Evolutionary conservation across 2,329 filamentous ascomycete species (phyloP), one percentile per base, ranked within the genome.

Genomic region (Phialemonium atrogriseum): DNA sequence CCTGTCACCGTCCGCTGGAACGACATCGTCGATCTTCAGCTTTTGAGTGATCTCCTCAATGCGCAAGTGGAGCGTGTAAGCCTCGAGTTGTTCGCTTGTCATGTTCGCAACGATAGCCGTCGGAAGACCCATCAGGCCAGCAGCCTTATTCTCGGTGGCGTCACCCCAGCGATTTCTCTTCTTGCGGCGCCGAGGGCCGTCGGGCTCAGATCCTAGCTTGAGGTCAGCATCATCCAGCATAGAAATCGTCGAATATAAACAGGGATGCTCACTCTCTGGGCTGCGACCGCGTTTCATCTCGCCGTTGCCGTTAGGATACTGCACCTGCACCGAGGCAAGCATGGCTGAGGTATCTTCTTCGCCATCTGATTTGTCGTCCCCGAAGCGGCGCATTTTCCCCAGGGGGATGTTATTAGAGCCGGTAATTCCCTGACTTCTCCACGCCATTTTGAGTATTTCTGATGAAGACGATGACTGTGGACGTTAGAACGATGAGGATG

Each of bases 11-110:
- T 96, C 91, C 47, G 85, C 86, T 37, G 91, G 91, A 40, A 98
- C 91, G 33, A 98, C 91, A 70, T 98, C 91, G 65, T 96, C 93
- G 60, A 98, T 98, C 53, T 89, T 83, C 47, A 98, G 77, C 73
- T 98, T 98, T 66, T 98, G 89, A 56, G 87, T 96, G 52, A 98
- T 98, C 62, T 98, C 91, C 60, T 98, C 89, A 53, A 98, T 96
- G 52, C 91, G 86, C 52, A 98, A 67, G 63, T 98, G 89, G 46
- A 96, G 69, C 14, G 88, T 91, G 58, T 98, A 98, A 13, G 91
- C 91, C 58, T 98, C 91, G 34, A 96, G 77, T 70, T 98, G 91
- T 62, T 98, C 91, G 54, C 82, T 89, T 34, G 91, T 98, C 87
- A 98, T 98, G 62, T 89, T 88, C 41, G 88, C 87, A 60, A 89